phyloP scores from a whole-genome alignment of 2,329 filamentous ascomycete genomes.

The Paecilomyces sp. region DNA sequence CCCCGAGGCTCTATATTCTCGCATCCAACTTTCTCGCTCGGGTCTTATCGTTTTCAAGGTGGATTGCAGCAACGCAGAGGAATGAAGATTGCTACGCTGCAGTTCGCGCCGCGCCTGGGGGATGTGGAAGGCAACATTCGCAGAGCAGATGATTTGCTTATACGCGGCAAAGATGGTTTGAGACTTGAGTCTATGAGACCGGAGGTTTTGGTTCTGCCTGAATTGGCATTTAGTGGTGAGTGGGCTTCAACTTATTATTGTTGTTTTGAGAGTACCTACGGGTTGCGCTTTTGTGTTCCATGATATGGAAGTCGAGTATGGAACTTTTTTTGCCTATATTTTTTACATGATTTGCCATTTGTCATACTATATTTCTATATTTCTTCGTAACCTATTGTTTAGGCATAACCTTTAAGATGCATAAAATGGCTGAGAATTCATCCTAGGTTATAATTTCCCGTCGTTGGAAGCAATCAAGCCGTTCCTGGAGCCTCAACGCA shows the following conservation, averaged over 20 bases:
- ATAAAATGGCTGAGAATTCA: neutral
- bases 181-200: slow-evolving; percentile 25
- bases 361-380: neutral
- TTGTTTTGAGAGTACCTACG: neutral
- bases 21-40: neutral
- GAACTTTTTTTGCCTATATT: neutral
- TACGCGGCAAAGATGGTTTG: slow-evolving; percentile 18
- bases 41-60: neutral
- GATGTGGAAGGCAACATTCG: slow-evolving; percentile 39
- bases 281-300: no score
- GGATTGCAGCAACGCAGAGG: slow-evolving; percentile 2
- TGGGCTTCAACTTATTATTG: slow-evolving; percentile 1
- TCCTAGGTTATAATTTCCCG: slow-evolving; percentile 56
- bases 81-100: slow-evolving; percentile 43
- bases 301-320: no score
- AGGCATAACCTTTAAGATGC: neutral
- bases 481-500: slow-evolving; percentile 51
- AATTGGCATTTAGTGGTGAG: slow-evolving; percentile 55
- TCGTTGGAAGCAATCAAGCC: slow-evolving; percentile 50
- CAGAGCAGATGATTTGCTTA: slow-evolving; percentile 36
- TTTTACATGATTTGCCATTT: neutral
- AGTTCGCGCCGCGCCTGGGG: slow-evolving; percentile 37
- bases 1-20: neutral
- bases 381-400: neutral
- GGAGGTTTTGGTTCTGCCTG: slow-evolving; percentile 55